Evolutionary conservation across 768 basidiomycete species (phyloP).

Genomic region (Kwoniella newhampshirensis): DNA sequence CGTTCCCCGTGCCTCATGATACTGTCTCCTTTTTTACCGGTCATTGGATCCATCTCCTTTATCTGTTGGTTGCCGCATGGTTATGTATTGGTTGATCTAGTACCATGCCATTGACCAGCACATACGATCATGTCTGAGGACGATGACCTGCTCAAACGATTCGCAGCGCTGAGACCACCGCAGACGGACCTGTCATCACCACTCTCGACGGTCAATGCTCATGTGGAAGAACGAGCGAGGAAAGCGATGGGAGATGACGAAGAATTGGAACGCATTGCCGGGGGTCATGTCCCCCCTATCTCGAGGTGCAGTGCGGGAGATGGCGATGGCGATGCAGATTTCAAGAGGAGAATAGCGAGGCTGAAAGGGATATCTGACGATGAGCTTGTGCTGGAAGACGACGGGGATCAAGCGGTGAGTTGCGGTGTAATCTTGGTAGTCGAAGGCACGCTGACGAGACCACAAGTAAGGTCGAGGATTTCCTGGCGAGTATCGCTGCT

Average conservation of each 20-base stretch:
- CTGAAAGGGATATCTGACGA: background rate
- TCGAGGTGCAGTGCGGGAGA: background rate
- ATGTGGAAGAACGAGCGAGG: background rate
- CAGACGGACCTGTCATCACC: background rate
- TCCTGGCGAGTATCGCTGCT: constrained; percentile 4
- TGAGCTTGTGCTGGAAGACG: background rate
- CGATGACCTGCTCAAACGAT: constrained; percentile 31
- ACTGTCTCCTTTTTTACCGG: too few relatives aligned
- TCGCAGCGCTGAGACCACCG: constrained; percentile 31
- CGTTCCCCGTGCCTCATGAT: too few relatives aligned
- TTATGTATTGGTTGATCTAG: too few relatives aligned
- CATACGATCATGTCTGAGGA: constrained; percentile 16
- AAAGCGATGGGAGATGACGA: constrained; percentile 30
- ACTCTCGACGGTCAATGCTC: background rate
- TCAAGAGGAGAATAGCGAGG: constrained; percentile 11
- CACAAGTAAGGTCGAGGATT: constrained; percentile 14
- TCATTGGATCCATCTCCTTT: too few relatives aligned
- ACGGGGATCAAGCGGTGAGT: constrained; percentile 30
- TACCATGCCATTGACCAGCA: too few relatives aligned
- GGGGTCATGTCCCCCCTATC: constrained; percentile 12
- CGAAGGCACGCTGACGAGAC: background rate
- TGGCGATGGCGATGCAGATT: constrained; percentile 2
- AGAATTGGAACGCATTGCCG: constrained; percentile 33
- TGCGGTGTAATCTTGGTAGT: background rate
- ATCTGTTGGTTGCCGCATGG: too few relatives aligned